Conservation (phyloP, 148 eudicot species). For the Dianthus caryophyllus region DNA sequence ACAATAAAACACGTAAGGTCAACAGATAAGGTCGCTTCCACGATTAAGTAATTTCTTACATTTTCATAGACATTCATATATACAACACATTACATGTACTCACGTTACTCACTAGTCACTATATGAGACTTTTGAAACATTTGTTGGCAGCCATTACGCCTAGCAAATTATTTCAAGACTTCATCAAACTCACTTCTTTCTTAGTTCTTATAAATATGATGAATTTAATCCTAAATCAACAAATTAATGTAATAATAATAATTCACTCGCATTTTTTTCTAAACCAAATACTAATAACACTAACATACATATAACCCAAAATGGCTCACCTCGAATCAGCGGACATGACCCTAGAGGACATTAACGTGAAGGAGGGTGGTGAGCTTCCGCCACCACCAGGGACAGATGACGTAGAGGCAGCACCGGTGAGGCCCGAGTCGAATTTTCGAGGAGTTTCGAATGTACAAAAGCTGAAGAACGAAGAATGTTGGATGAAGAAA, state of each 20-base stretch:
- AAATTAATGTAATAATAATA: not conserved
- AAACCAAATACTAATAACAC: not conserved
- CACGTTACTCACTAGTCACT: not conserved
- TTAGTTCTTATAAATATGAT: not conserved
- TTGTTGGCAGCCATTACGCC: not conserved
- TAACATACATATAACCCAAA: not conserved
- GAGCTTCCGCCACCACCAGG: conserved; percentile 20
- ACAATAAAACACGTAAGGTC: too few relatives aligned
- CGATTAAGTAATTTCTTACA: too few relatives aligned
- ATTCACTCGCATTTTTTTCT: not conserved
- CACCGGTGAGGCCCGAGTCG: conserved; percentile 23
- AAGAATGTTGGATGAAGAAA: conserved; percentile 37
- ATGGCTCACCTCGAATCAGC: not conserved
- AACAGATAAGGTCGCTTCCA: too few relatives aligned
- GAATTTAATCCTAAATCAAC: not conserved
- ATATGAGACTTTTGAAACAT: not conserved
- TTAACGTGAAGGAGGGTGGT: not conserved
- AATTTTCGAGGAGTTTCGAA: conserved; percentile 24
- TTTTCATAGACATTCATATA: too few relatives aligned
- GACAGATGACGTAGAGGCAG: conserved; percentile 18
- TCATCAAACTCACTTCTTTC: not conserved
- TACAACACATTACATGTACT: not conserved
- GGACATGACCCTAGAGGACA: not conserved
- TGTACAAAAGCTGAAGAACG: conserved; percentile 39
- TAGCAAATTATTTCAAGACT: not conserved